Conservation (phyloP, 176 grass and related monocot species). For the Cenchrus fungigraminus region DNA sequence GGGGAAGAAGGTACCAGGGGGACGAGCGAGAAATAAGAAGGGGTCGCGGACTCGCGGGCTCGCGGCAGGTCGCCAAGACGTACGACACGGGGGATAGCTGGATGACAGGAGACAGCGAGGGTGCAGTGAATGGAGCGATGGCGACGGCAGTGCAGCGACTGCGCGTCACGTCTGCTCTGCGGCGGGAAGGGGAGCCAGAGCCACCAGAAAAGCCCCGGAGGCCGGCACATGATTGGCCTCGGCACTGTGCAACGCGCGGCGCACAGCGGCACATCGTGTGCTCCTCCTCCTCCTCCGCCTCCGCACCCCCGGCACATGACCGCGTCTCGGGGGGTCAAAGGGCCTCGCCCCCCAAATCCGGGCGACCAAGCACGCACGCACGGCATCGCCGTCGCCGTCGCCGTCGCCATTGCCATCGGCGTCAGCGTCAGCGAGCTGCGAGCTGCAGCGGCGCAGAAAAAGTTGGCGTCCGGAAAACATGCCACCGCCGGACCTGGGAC, state of each 20-base stretch:
- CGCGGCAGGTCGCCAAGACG: background rate
- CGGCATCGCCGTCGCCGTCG: background rate
- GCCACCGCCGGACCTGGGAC: background rate
- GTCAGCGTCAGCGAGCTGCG: background rate
- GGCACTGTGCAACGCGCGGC: constrained; percentile 8
- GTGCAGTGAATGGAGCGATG: constrained; percentile 1
- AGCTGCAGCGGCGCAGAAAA: background rate
- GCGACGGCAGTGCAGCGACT: background rate
- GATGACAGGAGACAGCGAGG: background rate
- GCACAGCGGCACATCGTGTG: background rate
- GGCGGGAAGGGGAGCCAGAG: background rate
- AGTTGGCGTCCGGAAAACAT: constrained; percentile 31
- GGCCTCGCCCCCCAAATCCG: background rate
- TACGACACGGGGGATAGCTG: background rate
- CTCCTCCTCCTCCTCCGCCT: too few species aligned
- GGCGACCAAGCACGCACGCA: background rate
- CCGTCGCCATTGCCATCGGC: background rate
- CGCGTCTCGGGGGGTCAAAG: background rate
- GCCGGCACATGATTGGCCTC: constrained; percentile 17
- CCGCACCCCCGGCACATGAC: background rate
- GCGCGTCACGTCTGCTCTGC: background rate
- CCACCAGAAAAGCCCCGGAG: background rate
- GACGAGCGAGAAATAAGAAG: background rate
- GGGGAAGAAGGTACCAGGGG: background rate
- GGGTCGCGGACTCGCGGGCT: background rate